Percentiles rank a stretch among this genome's conserved stretches.
Evolutionary conservation across 345 rosid species (phyloP).

Genomic region (Eucalyptus curtisii): DNA sequence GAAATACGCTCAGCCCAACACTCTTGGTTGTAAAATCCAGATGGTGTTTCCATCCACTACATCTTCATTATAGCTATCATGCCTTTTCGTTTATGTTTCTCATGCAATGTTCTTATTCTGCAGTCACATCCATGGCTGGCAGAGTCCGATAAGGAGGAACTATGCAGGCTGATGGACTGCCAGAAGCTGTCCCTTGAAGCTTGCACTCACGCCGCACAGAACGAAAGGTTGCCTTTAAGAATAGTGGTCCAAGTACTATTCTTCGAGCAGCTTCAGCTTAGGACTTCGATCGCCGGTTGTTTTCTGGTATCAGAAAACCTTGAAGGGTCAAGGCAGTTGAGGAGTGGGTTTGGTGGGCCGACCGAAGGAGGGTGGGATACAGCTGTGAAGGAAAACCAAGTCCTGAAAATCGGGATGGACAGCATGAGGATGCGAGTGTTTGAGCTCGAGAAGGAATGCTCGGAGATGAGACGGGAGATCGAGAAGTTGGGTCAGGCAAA

Average conservation of each 20-base stretch:
- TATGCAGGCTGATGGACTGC: conserved; percentile 83
- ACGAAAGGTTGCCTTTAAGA: conserved; percentile 82
- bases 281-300: conserved; percentile 94
- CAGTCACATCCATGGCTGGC: conserved; percentile 96
- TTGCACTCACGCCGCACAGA: conserved; percentile 95
- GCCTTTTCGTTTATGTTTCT: background rate
- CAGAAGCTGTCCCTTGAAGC: conserved; percentile 97
- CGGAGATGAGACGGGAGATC: conserved; percentile 77
- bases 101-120: background rate
- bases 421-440: conserved; percentile 84
- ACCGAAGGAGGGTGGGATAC: conserved; percentile 65
- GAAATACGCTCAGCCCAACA: background rate
- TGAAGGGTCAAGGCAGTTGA: conserved; percentile 75
- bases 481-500: conserved; percentile 53
- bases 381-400: conserved; percentile 86
- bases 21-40: background rate
- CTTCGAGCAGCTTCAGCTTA: conserved; percentile 97
- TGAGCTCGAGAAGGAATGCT: conserved; percentile 79
- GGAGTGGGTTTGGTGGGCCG: conserved; percentile 69
- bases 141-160: conserved; percentile 81
- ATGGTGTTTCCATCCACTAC: background rate
- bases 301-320: conserved; percentile 89
- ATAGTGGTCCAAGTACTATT: conserved; percentile 87
- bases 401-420: conserved; percentile 92
- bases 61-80: background rate